Base-by-base conservation (phyloP, 78 protist genomes). In the Chrysochromulina parva region DNA sequence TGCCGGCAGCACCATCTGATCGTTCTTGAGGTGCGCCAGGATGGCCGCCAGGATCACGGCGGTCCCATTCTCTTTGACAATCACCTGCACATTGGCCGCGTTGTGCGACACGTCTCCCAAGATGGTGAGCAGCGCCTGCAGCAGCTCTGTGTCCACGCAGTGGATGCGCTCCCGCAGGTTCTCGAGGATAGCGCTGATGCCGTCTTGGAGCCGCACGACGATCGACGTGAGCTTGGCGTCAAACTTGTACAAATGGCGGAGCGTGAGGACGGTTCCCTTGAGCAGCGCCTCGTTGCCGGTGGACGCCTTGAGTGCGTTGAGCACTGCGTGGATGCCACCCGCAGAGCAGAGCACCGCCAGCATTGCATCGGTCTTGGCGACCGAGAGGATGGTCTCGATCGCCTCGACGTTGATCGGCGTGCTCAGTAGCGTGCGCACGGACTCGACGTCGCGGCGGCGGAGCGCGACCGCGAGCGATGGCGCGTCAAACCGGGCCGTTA, bases 121-220 rank as follows among this genome's bases (percentile, higher is more conserved):
- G 20, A 19, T 5, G 26, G 26, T 14, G 54, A 71, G 81, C 28
- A 71, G 81, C 81, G 28, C 17, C 48, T 65, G 73, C 38, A 65
- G 73, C 38, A 65, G 73, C 38, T 13, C 22, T 6, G 6, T 1
- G 38, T 65, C 73, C 38, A 13, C 28, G 28, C 73, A 26, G 73
- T 65, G 73, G 38, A 24, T 19, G 73, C 24, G 73, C 38, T 13
- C 73, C 38, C 73, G 73, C 73, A 65, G 22, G 17, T 26, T 1
- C 38, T 24, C 73, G 73, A 65, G 38, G 28, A 65, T 7, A 10
- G 73, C 73, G 22, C 16, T 24, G 73, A 65, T 65, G 22, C 28
- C 73, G 73, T 28, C 81, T 54, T 71, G 81, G 17, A 71, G 81
- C 55, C 81, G 81, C 81, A 19, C 81, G 53, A 71, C 81, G n/a